Conservation (phyloP, 108 stramenopile species). For the Craspedostauros australis region DNA sequence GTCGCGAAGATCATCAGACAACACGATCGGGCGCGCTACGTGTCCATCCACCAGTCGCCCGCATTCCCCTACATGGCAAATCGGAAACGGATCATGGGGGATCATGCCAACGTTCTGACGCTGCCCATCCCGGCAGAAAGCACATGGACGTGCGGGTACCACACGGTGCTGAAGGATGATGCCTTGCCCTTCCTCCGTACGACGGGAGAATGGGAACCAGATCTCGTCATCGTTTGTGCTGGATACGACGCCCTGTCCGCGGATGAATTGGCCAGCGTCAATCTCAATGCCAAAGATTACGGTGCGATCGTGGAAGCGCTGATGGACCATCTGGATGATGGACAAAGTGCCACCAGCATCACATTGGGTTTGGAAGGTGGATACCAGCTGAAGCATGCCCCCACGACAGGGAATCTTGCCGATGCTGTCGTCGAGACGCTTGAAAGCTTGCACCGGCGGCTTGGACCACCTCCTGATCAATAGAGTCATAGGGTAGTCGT, state of each 20-base stretch:
- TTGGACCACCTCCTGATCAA: too few species aligned
- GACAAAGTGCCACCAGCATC: conserved; percentile 2
- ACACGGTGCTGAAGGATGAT: conserved; percentile 12
- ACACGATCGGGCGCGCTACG: conserved; percentile 25
- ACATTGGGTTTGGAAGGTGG: conserved; percentile 49
- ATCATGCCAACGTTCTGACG: conserved; percentile 27
- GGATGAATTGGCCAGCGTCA: conserved; percentile 41
- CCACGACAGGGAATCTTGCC: conserved; percentile 32
- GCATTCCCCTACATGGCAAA: conserved; percentile 51
- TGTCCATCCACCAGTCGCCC: conserved; percentile 39
- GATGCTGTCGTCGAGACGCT: conserved; percentile 42
- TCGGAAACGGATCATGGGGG: conserved; percentile 1
- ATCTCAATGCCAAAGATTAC: conserved; percentile 28
- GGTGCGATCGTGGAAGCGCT: conserved; percentile 24
- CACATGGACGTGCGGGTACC: conserved; percentile 43
- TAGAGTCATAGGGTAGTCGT: too few species aligned
- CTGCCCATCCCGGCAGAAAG: conserved; percentile 40
- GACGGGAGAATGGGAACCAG: conserved; percentile 27
- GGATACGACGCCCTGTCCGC: conserved; percentile 49
- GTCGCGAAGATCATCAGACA: conserved; percentile 39
- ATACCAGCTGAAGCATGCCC: conserved; percentile 33
- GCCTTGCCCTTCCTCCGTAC: conserved; percentile 27
- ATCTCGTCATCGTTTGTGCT: conserved; percentile 41
- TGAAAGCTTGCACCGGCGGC: conserved; percentile 14
- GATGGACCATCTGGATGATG: conserved; percentile 7